Evolutionary conservation across 192 early-diverging fungal genomes (phyloP).

Genomic region (Backusella psychrophila): DNA sequence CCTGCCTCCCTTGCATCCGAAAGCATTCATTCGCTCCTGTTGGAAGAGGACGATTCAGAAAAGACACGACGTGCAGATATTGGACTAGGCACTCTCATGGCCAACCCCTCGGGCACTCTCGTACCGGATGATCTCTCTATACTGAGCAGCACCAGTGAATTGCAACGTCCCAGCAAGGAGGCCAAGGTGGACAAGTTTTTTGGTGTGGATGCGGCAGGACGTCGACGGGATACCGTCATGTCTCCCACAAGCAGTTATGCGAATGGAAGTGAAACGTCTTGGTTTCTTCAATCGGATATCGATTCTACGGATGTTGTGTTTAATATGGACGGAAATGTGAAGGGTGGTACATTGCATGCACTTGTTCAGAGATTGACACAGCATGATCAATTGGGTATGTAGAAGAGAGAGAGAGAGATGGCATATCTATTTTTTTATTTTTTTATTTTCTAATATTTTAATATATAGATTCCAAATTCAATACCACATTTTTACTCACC

Average conservation of each 20-base stretch:
- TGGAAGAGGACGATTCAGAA: neutral
- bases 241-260: neutral
- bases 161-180: neutral
- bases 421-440: neutral
- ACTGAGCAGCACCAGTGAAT: neutral
- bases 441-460: neutral
- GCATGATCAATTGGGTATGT: constrained; percentile 62
- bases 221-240: constrained; percentile 15
- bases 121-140: neutral
- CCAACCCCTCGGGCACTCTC: neutral
- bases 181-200: constrained; percentile 59
- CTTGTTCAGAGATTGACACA: constrained; percentile 79
- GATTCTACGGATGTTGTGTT: constrained; percentile 61
- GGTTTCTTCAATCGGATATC: constrained; percentile 69
- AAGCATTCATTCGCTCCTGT: neutral
- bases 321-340: constrained; percentile 77
- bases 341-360: constrained; percentile 77
- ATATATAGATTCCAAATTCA: constrained; percentile 71
- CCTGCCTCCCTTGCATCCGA: neutral
- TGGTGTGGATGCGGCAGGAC: constrained; percentile 47
- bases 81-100: neutral
- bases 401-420: neutral
- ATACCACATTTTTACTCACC: constrained; percentile 83
- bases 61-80: neutral
- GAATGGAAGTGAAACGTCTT: constrained; percentile 16